Evolutionary conservation across 257 asterid genomes (phyloP), one percentile per base, ranked within the genome.

Genomic region (Galeopsis tetrahit): DNA sequence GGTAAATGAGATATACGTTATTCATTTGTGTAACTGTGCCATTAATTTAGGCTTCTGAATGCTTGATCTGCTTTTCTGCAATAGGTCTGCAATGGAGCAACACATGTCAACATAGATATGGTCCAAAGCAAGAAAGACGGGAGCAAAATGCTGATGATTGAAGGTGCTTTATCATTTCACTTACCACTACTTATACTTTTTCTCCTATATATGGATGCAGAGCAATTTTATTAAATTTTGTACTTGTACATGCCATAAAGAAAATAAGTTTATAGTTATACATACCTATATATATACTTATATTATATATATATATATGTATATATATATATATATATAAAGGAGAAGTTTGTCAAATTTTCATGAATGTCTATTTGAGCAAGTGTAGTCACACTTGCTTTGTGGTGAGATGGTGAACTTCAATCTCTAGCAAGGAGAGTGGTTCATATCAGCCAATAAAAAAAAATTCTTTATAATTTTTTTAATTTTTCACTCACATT

Each of bases 11-110:
- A 7, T 61, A 10, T 71, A 21, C 76, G 34, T 70, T 61, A 17
- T 52, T 63, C 52, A 63, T 67, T 31, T 40, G 28, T 51, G 43
- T 48, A 14, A 35, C 2, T 43, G 14, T 64, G 36, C 28, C 67
- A 34, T 69, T 80, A 62, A 59, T 35, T 57, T 52, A 34, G 72
- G 75, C 51, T 68, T 76, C 61, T 59, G 42, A 58, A 6, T 52
- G 43, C 33, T 46, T 62, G 61, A 65, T 58, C 57, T 58, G 53
- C 43, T 32, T 57, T 78, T 80, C 59, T 71, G 34, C 70, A 38
- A 46, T 65, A 94, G 99, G 91, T 84, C 43, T 72, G 85, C 84
- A 86, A 84, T 69, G 99, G 99, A 70, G 97, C 99, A 32, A 95
- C 98, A 34, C 85, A 81, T 51, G 98, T 85, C 34, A 87, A 75